Conservation (phyloP, 371 early-diverging fungal species). For the Actinomucor elegans region DNA sequence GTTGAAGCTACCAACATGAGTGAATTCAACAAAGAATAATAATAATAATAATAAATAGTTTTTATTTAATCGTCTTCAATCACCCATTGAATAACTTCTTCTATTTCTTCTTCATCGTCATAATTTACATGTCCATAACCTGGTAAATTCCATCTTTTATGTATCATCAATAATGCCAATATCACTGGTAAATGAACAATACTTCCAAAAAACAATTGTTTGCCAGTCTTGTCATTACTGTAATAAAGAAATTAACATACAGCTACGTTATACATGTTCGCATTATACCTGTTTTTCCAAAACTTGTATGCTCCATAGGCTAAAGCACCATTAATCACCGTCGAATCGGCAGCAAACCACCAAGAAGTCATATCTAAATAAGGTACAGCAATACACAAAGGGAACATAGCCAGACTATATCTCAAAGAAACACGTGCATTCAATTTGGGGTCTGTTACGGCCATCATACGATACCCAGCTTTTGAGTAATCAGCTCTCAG, state of each 20-base stretch:
- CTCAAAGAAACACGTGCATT: constrained; percentile 88
- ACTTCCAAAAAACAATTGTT: constrained; percentile 90
- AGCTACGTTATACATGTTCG: background rate
- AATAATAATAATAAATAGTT: constrained; percentile 8
- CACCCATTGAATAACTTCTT: constrained; percentile 23
- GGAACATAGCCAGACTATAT: constrained; percentile 85
- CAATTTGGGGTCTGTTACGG: constrained; percentile 83
- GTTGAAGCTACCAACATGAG: constrained; percentile 50
- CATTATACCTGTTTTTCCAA: constrained; percentile 59
- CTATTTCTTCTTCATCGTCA: constrained; percentile 18
- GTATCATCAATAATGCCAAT: constrained; percentile 84
- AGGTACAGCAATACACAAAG: constrained; percentile 64
- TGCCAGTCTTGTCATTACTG: constrained; percentile 74
- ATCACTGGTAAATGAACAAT: constrained; percentile 86
- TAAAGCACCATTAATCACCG: constrained; percentile 75
- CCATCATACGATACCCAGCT: constrained; percentile 97
- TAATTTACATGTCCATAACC: background rate
- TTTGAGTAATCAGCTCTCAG: constrained; percentile 92
- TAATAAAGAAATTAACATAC: background rate
- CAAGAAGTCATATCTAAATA: constrained; percentile 75
- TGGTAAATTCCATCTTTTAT: constrained; percentile 57
- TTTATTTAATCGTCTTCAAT: constrained; percentile 13
- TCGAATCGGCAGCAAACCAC: constrained; percentile 81
- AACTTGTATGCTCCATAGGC: constrained; percentile 72
- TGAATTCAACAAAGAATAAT: constrained; percentile 47